Evolutionary conservation across 768 basidiomycete genomes (phyloP), one percentile per base, ranked within the genome.

Genomic region (Coprinellus micaceus): DNA sequence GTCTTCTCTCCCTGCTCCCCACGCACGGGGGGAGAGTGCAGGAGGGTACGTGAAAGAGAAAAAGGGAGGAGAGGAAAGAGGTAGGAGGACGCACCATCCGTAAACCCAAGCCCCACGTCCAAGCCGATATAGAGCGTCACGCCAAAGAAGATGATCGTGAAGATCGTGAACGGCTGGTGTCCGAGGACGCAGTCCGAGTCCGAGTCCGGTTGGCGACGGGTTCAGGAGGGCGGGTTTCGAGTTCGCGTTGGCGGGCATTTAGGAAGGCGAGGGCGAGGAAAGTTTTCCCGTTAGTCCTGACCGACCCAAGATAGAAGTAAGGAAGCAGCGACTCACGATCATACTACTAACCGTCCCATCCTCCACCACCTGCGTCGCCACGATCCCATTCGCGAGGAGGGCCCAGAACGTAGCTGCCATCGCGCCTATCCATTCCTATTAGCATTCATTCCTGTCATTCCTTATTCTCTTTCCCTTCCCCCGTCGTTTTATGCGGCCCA

Each of bases 361-460:
- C 68, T 98, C 96, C 53, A 98, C 89, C 48, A 94, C 67, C 71
- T 98, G 96, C n/a, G 88, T 90, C 33, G 87, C 84, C 21, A 94
- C 80, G 57, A 92, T 71, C 9, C 79, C 89, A 69, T 90, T 92
- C 29, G 79, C 90, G 52, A 91, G 74, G 60, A 93, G 72, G 6
- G 80, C 64, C 89, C 92, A 94, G 67, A 94, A 95, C 3, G 93
- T 71, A 2, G 86, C 81, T 3, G 83, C 85, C 43, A 94, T 82
- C n/a, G n/a, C n/a, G n/a, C n/a, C n/a, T n/a, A n/a, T n/a, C n/a
- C n/a, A n/a, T n/a, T n/a, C n/a, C n/a, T n/a, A n/a, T n/a, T n/a
- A n/a, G n/a, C n/a, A n/a, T n/a, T n/a, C n/a, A n/a, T n/a, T n/a
- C n/a, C n/a, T n/a, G n/a, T n/a, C n/a, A n/a, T n/a, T n/a, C n/a